These are phyloP conservation scores for Rubia balearica DNA, from an alignment of 305 asterid species.

Conservation along the genomic window DNA sequence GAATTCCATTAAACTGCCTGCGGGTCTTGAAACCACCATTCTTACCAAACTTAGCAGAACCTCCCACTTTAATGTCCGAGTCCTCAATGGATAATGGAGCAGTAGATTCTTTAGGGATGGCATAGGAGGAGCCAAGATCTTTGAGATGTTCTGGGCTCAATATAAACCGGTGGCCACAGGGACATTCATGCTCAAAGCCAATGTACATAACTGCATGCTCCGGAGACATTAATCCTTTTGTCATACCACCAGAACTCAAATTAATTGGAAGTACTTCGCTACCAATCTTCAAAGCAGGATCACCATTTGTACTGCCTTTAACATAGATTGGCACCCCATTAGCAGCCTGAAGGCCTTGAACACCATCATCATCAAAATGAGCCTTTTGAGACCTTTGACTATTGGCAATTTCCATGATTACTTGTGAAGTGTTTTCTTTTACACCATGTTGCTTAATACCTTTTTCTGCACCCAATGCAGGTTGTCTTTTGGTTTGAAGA, in stretches of 20 bases:
- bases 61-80: slow-evolving; percentile 38
- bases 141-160: slow-evolving; percentile 60
- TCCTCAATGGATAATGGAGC: slow-evolving; percentile 34
- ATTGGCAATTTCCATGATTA: slow-evolving; percentile 33
- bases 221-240: slow-evolving; percentile 29
- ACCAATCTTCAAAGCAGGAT: slow-evolving; percentile 41
- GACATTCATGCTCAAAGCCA: slow-evolving; percentile 95
- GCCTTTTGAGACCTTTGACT: slow-evolving; percentile 36
- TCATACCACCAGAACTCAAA: slow-evolving; percentile 24
- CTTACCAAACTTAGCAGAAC: slow-evolving; percentile 43
- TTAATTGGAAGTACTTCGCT: slow-evolving; percentile 33
- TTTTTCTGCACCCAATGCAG: slow-evolving; percentile 37
- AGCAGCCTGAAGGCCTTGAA: slow-evolving; percentile 21
- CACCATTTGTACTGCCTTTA: slow-evolving; percentile 25
- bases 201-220: slow-evolving; percentile 43
- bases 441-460: slow-evolving; percentile 37
- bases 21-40: slow-evolving; percentile 48
- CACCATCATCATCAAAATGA: slow-evolving; percentile 23
- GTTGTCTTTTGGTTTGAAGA: slow-evolving; percentile 54
- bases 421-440: slow-evolving; percentile 28
- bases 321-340: slow-evolving; percentile 27
- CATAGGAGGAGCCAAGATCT: slow-evolving; percentile 59
- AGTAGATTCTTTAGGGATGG: slow-evolving; percentile 46
- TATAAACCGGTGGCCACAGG: slow-evolving; percentile 89
- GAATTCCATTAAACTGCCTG: slow-evolving; percentile 53